phyloP scores from a whole-genome alignment of 768 basidiomycete genomes.

The Cyclocybe cylindracea region DNA sequence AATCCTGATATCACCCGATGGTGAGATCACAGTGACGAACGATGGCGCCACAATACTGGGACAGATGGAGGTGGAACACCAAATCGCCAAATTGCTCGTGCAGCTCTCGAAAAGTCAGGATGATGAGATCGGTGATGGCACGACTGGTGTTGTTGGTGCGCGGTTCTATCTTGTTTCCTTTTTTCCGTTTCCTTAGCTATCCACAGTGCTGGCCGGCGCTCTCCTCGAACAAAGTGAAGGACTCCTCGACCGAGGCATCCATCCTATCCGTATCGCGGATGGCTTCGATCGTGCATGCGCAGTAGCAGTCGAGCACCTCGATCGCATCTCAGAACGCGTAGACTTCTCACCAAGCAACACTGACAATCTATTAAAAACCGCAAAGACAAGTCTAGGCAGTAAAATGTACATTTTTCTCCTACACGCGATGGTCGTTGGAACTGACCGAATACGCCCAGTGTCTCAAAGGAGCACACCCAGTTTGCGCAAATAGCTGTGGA shows the following conservation, averaged over 20 bases:
- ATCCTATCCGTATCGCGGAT: slow-evolving; percentile 98
- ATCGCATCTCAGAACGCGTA: slow-evolving; percentile 88
- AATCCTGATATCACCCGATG: slow-evolving; percentile 94
- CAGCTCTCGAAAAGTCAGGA: slow-evolving; percentile 98
- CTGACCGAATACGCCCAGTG: slow-evolving; percentile 48
- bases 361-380: slow-evolving; percentile 87
- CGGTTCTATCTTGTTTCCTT: slow-evolving; percentile 17
- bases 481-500: slow-evolving; percentile 99
- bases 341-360: slow-evolving; percentile 83
- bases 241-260: slow-evolving; percentile 98
- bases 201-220: slow-evolving; percentile 92
- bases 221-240: slow-evolving; percentile 92
- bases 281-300: slow-evolving; percentile 95
- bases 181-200: slow-evolving; percentile 3
- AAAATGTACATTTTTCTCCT: slow-evolving; percentile 77
- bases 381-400: slow-evolving; percentile 94
- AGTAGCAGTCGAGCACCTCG: slow-evolving; percentile 88
- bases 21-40: slow-evolving; percentile 99
- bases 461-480: slow-evolving; percentile 93
- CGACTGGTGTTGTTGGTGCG: slow-evolving; percentile 97
- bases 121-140: slow-evolving; percentile 99
- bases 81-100: slow-evolving; percentile 97
- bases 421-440: neutral
- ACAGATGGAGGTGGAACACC: slow-evolving; percentile 99
- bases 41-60: slow-evolving; percentile 98